A percentile compares a stretch with the other conserved stretches of the same genome.
These are phyloP conservation scores for Lablab purpureus DNA, from an alignment of 306 rosid species.

Conservation along the genomic window DNA sequence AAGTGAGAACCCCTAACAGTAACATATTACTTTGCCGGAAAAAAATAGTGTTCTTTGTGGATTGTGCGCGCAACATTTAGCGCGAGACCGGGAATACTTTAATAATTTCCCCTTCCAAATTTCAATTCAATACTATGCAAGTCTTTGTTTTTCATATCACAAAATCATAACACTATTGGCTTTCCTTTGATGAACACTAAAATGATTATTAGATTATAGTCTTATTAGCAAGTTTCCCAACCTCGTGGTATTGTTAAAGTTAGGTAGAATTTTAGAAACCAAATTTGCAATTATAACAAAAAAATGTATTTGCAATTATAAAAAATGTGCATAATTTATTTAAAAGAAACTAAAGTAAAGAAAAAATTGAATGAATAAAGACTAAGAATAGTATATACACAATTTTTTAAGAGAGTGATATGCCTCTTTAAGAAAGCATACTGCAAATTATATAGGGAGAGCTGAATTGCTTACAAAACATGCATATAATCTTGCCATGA, in stretches of 20 bases:
- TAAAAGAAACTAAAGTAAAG: not conserved
- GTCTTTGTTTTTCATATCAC: not conserved
- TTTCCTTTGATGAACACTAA: not conserved
- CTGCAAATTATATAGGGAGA: no score
- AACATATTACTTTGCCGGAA: slow-evolving; percentile 31
- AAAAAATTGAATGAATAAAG: not conserved
- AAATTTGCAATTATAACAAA: not conserved
- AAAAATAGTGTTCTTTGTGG: slow-evolving; percentile 36
- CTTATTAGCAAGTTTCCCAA: not conserved
- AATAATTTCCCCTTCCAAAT: slow-evolving; percentile 7
- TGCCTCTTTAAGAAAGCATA: no score
- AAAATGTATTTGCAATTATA: not conserved
- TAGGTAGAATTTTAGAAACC: not conserved
- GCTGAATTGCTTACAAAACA: not conserved
- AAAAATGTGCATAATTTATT: not conserved
- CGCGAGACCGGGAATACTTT: not conserved
- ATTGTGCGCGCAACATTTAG: slow-evolving; percentile 25
- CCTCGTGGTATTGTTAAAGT: not conserved
- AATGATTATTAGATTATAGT: not conserved
- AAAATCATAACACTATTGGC: not conserved
- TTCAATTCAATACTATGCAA: not conserved
- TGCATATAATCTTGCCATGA: not conserved
- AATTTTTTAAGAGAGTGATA: no score
- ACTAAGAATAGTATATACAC: not conserved
- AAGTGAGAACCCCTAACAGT: not conserved